Evolutionary conservation across 352 stramenopile genomes (phyloP), one percentile per base, ranked within the genome.

Genomic region (Globisporangium radiosum): DNA sequence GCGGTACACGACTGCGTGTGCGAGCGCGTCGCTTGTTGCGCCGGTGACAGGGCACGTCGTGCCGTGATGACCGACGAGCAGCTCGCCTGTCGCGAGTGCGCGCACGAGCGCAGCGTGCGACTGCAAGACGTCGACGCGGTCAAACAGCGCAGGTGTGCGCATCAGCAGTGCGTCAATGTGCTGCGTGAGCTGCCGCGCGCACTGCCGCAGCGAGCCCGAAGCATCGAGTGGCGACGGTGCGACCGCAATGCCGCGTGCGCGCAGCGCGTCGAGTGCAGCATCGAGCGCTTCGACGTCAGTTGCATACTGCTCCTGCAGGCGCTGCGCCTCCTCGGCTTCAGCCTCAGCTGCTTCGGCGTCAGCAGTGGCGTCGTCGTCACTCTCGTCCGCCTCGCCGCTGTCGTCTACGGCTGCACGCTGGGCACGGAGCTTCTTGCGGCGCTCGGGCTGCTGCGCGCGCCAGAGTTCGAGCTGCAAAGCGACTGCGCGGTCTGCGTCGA

Each of bases 1-100:
- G n/a, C 76, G 74, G 52, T 85, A 74, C 7, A 76, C 44, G 3
- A 89, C 65, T 17, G 66, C 63, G 5, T 50, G 53, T 0, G 55
- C 33, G 2, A 49, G 57, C 37, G 47, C 15, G 9, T 19, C 43
- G 47, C 59, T 60, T 8, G 57, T 62, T 14, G 49, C 52, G 14
- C 65, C 65, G 43, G 69, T 72, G 17, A 85, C 54, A 7, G 76
- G 79, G 36, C 79, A 88, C 0, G 51, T 44, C 14, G 71, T 55
- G 19, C 69, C 75, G 50, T 88, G 75, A 51, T 86, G 87, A 19
- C 81, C 80, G 0, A 90, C 62, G 8, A 71, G 19, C 9, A 76
- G 54, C 39, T 87, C 68, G 43, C 79, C 81, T 25, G 64, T 71
- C 8, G 58, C 62, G 19, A 90, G 64, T 13, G 75, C 25, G 3